phyloP scores from a whole-genome alignment of 768 basidiomycete genomes.

The Harrya chromipes region DNA sequence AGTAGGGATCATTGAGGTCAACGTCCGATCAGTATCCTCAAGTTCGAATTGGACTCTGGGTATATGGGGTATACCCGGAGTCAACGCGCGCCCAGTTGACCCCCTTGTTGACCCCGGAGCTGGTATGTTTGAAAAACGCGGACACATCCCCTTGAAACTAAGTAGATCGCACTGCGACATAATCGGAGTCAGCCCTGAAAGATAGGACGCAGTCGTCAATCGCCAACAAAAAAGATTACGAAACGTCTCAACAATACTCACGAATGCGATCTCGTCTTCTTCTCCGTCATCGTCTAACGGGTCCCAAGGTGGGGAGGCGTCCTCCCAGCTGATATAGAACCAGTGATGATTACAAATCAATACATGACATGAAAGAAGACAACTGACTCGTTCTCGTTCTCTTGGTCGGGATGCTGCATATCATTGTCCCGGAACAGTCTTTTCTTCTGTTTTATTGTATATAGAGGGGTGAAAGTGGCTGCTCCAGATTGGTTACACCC shows the following conservation, averaged over 20 bases:
- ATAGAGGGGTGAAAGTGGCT: conserved; percentile 20
- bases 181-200: no score
- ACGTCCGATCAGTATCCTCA: no score
- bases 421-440: conserved; percentile 18
- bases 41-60: no score
- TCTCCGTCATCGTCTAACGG: conserved; percentile 26
- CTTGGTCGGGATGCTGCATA: conserved; percentile 2
- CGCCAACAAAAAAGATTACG: no score
- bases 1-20: no score
- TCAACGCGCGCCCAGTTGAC: no score
- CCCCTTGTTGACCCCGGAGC: no score
- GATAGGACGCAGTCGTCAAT: no score
- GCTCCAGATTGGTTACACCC: conserved; percentile 16
- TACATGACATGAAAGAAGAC: neutral
- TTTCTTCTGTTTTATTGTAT: conserved; percentile 11
- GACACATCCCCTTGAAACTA: no score
- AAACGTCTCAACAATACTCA: conserved; percentile 2
- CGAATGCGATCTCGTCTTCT: conserved; percentile 19
- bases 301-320: conserved; percentile 21
- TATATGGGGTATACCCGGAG: no score
- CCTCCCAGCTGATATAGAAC: conserved; percentile 18
- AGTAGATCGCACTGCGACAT: no score
- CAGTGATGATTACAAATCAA: neutral
- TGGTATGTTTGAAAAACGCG: no score
- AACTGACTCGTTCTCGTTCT: conserved; percentile 22